These are phyloP conservation scores for Trichosporon sp. DNA, from an alignment of 1,284 basidiomycete species.

Conservation along the genomic window DNA sequence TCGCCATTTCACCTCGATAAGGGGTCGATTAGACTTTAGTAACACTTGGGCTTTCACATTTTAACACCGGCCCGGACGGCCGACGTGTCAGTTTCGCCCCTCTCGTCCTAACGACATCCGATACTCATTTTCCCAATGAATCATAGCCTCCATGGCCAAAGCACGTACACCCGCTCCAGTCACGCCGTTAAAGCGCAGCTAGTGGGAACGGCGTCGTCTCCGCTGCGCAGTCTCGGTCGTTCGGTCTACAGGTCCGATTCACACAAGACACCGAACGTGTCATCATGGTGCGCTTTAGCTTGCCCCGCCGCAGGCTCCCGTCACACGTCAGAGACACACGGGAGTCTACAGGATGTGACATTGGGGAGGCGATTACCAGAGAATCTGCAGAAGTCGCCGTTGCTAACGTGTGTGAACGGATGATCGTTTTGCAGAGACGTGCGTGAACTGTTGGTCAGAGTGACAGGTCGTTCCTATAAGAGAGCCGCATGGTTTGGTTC, in stretches of 20 bases:
- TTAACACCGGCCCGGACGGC: background rate
- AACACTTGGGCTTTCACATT: background rate
- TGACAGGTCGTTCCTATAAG: background rate
- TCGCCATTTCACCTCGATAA: background rate
- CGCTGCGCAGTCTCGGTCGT: background rate
- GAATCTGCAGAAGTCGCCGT: background rate
- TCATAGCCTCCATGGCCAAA: conserved; percentile 1
- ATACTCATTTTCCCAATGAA: background rate
- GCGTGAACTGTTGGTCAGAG: background rate
- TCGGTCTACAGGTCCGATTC: background rate
- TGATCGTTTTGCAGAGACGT: background rate
- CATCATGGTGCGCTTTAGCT: background rate
- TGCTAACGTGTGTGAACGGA: background rate
- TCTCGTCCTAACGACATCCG: background rate
- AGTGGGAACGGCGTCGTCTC: background rate
- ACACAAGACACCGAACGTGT: background rate
- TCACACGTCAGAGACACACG: background rate
- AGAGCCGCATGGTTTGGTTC: background rate
- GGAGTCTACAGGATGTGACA: background rate
- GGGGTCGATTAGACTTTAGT: background rate
- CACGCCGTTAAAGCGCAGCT: background rate
- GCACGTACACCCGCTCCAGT: background rate
- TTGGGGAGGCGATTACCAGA: background rate
- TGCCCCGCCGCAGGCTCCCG: background rate
- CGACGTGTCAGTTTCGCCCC: background rate